Percentiles rank a stretch among this genome's conserved stretches.
These are phyloP conservation scores for Cylindrotheca closterium DNA, from an alignment of 108 stramenopile genomes.

Conservation along the genomic window DNA sequence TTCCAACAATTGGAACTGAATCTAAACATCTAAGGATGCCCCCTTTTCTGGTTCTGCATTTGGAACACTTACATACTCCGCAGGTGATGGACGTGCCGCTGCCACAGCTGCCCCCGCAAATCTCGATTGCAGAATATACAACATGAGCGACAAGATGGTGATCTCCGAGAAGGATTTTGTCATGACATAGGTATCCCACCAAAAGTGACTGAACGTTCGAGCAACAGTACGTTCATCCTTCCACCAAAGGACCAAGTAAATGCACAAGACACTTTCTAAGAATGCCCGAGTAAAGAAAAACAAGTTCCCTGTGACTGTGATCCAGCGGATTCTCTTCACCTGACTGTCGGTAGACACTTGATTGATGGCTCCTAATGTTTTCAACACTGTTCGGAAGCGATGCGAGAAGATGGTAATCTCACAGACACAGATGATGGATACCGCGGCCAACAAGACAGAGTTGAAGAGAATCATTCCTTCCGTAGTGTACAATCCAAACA, in stretches of 20 bases:
- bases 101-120: constrained; percentile 44
- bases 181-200: constrained; percentile 90
- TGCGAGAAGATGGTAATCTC: constrained; percentile 94
- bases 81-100: constrained; percentile 12
- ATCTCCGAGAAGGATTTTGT: constrained; percentile 87
- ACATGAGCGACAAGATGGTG: constrained; percentile 87
- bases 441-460: constrained; percentile 76
- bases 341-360: constrained; percentile 94
- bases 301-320: constrained; percentile 93
- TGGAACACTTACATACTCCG: constrained; percentile 40
- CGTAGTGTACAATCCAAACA: constrained; percentile 75
- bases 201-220: constrained; percentile 68
- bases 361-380: constrained; percentile 93
- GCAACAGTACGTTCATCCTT: constrained; percentile 73
- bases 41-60: constrained; percentile 27
- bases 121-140: constrained; percentile 88
- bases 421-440: constrained; percentile 84
- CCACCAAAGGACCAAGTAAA: constrained; percentile 72
- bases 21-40: neutral
- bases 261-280: constrained; percentile 79
- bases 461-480: constrained; percentile 95
- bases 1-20: too few relatives aligned
- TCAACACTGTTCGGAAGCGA: constrained; percentile 91
- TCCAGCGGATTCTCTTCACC: constrained; percentile 92
- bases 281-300: constrained; percentile 92